Percentiles rank a stretch among this genome's conserved stretches.
Conservation (phyloP, 2,329 filamentous ascomycete genomes). For the Lasiodiplodia citricola region DNA sequence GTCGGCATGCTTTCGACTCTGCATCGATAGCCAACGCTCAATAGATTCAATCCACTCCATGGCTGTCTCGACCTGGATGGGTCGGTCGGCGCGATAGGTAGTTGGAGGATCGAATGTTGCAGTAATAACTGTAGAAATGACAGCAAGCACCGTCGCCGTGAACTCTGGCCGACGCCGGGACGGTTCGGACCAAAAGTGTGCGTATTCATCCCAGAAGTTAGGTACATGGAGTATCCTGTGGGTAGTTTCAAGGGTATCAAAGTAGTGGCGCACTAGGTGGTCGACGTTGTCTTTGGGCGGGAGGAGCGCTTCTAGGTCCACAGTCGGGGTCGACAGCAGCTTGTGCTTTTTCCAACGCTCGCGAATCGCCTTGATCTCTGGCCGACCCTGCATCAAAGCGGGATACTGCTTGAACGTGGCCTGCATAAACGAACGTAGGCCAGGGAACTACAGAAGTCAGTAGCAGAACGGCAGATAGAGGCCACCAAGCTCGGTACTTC, state of each 20-base stretch:
- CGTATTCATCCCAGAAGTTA: conserved; percentile 35
- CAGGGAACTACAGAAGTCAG: conserved; percentile 39
- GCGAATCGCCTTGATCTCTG: conserved; percentile 40
- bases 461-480: background rate
- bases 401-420: conserved; percentile 34
- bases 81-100: conserved; percentile 51
- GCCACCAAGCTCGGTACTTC: background rate
- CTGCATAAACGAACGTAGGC: conserved; percentile 35
- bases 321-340: background rate
- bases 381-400: conserved; percentile 38
- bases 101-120: conserved; percentile 33
- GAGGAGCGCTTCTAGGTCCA: conserved; percentile 12
- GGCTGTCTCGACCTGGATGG: conserved; percentile 47
- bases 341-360: conserved; percentile 25
- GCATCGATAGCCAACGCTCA: conserved; percentile 49
- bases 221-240: conserved; percentile 33
- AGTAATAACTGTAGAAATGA: conserved; percentile 45
- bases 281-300: conserved; percentile 14
- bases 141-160: conserved; percentile 47
- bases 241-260: conserved; percentile 19
- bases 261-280: conserved; percentile 21
- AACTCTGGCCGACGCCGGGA: conserved; percentile 38
- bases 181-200: conserved; percentile 22
- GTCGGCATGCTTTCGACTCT: conserved; percentile 60
- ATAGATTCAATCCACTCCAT: conserved; percentile 45